These are phyloP conservation scores for Pisolithus marmoratus DNA, from an alignment of 768 basidiomycete species.

Conservation along the genomic window DNA sequence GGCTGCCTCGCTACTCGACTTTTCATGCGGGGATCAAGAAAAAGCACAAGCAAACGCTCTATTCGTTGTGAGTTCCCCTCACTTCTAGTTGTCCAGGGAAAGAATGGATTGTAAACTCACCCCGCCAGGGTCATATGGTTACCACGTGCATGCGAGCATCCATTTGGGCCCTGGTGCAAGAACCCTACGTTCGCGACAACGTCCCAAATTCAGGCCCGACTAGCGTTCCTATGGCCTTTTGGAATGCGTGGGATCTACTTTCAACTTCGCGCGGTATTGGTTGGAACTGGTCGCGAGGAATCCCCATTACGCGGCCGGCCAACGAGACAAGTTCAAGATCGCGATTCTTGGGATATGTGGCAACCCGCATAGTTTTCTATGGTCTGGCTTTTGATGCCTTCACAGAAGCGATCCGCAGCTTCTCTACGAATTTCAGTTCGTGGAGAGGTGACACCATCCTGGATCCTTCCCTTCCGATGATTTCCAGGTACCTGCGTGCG, in stretches of 20 bases:
- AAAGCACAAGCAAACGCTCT: slow-evolving; percentile 10
- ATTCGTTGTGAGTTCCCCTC: slow-evolving; percentile 15
- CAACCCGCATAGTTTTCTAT: not conserved
- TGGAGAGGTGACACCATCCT: slow-evolving; percentile 31
- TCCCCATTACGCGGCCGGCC: slow-evolving; percentile 9
- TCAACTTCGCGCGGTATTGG: no score
- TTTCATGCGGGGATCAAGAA: slow-evolving; percentile 14
- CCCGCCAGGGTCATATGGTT: slow-evolving; percentile 10
- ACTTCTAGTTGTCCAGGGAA: not conserved
- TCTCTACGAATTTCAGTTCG: slow-evolving; percentile 37
- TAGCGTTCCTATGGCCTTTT: slow-evolving; percentile 8
- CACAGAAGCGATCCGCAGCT: slow-evolving; percentile 11
- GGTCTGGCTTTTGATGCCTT: slow-evolving; percentile 6
- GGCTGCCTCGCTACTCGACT: slow-evolving; percentile 23
- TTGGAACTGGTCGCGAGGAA: slow-evolving; percentile 6
- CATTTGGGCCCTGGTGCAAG: slow-evolving; percentile 16
- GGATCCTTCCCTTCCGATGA: slow-evolving; percentile 24
- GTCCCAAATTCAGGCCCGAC: not conserved
- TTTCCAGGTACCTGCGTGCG: slow-evolving; percentile 34
- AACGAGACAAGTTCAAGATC: slow-evolving; percentile 10
- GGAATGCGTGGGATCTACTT: slow-evolving; percentile 23
- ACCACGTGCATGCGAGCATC: slow-evolving; percentile 12
- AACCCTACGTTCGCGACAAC: slow-evolving; percentile 12
- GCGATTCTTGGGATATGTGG: slow-evolving; percentile 11
- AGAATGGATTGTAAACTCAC: not conserved